These are phyloP conservation scores for Fragaria nilgerrensis DNA, from an alignment of 306 rosid species.

Conservation along the genomic window DNA sequence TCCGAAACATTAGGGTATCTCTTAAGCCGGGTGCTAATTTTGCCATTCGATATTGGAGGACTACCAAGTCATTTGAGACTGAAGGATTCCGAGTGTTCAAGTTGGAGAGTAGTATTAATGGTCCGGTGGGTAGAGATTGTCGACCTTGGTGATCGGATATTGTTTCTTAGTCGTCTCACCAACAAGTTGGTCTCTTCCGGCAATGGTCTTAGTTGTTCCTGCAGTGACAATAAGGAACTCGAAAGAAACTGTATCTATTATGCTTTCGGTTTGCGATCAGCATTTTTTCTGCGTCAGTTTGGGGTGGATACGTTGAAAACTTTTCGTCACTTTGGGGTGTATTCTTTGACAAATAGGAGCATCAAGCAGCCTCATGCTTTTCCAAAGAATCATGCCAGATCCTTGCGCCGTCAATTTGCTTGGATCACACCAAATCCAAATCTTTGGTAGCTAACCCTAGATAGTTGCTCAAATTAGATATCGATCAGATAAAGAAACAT, in stretches of 20 bases:
- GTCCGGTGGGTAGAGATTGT: not conserved
- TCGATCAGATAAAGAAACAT: too few relatives aligned
- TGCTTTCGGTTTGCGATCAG: not conserved
- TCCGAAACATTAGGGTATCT: not conserved
- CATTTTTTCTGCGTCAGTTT: not conserved
- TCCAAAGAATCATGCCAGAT: not conserved
- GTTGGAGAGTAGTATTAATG: not conserved
- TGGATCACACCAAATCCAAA: not conserved
- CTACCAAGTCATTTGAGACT: not conserved
- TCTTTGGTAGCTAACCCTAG: not conserved
- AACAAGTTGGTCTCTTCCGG: not conserved
- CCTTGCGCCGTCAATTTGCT: not conserved
- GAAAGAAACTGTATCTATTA: not conserved
- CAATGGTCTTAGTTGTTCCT: not conserved
- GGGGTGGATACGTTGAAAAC: not conserved
- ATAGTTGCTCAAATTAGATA: too few relatives aligned
- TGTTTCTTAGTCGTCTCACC: not conserved
- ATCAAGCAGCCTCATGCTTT: not conserved
- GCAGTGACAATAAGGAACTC: not conserved
- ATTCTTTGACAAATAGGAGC: not conserved
- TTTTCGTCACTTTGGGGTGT: not conserved
- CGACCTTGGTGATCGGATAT: not conserved
- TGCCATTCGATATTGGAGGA: too few relatives aligned
- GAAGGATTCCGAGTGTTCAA: not conserved
- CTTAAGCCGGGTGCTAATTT: not conserved